Evolutionary conservation across 2,329 filamentous ascomycete genomes (phyloP).

Genomic region (Pezizomycotina sp.): DNA sequence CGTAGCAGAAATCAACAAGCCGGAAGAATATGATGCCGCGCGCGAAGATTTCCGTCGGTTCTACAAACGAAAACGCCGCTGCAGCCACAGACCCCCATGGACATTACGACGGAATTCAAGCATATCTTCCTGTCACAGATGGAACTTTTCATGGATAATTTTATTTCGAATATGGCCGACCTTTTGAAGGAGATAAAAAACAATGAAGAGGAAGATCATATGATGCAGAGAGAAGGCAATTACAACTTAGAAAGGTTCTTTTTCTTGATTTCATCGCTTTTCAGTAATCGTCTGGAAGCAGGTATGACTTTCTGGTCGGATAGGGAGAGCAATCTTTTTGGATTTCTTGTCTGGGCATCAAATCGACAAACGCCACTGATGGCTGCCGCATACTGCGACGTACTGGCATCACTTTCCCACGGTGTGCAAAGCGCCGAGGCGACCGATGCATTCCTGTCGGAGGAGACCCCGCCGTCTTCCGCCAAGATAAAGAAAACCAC

Average conservation of each 20-base stretch:
- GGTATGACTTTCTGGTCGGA: conserved; percentile 84
- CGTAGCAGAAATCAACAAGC: conserved; percentile 61
- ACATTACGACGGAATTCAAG: conserved; percentile 58
- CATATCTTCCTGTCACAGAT: conserved; percentile 59
- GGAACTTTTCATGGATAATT: conserved; percentile 75
- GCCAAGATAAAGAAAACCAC: conserved; percentile 63
- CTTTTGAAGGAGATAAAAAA: conserved; percentile 41
- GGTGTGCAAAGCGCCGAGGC: conserved; percentile 67
- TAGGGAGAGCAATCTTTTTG: conserved; percentile 78
- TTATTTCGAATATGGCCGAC: conserved; percentile 90
- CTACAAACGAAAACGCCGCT: conserved; percentile 63
- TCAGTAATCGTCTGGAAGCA: conserved; percentile 68
- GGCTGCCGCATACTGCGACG: conserved; percentile 90
- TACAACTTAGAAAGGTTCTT: conserved; percentile 68
- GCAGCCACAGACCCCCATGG: conserved; percentile 48
- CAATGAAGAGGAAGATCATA: conserved; percentile 30
- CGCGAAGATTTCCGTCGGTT: conserved; percentile 68
- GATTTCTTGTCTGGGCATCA: conserved; percentile 95
- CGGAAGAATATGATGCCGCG: conserved; percentile 76
- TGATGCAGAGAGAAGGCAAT: conserved; percentile 35
- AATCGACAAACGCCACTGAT: conserved; percentile 87
- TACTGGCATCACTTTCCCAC: conserved; percentile 74
- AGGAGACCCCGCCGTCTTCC: conserved; percentile 60
- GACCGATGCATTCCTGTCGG: conserved; percentile 75
- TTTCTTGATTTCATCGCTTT: conserved; percentile 79